Evolutionary conservation across 2,329 filamentous ascomycete species (phyloP), one percentile per base, ranked within the genome.

Genomic region (Claviceps spartinae): DNA sequence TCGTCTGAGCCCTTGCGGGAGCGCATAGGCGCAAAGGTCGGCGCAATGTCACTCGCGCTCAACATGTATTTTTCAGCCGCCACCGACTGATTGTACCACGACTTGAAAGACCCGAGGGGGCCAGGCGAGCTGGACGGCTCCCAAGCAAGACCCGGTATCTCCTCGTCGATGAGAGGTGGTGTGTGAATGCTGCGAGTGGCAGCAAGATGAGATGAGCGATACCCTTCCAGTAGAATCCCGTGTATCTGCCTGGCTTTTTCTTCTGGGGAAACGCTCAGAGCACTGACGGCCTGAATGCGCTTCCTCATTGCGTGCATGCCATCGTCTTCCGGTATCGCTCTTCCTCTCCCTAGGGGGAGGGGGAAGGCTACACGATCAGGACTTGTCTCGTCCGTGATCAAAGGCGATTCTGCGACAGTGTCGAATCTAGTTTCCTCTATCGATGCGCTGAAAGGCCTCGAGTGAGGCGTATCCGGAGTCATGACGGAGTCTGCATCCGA

Each of bases 211-310:
- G 69, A 68, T n/a, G 67, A 63, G 47, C 64, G 66, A 59, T 90
- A 88, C 41, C 78, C 77, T 62, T 88, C 83, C 50, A 81, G 82
- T 65, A 91, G 74, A 52, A 86, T 65, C 45, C 76, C 73, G 64
- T 91, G 87, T 66, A 91, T 82, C 60, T 83, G 69, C 54, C 74
- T 77, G 24, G 86, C 86, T 67, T 89, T 89, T 54, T 87, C 81
- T 6, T 72, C 64, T 44, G 75, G 72, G 3, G 76, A 66, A 47
- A 82, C 72, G 24, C 80, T 72, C 57, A 75, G 74, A 26, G 76
- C 72, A 63, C 88, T 84, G 55, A 91, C 84, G 22, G 71, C 72
- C 54, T 85, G 75, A 57, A 93, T 88, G 55, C 79, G 79, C 56
- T 71, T 74, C 59, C 87, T 75, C 59, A 91, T 66, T 51, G 70